Base-by-base conservation (phyloP, 768 basidiomycete species). In the Sporobolomyces roseus region DNA sequence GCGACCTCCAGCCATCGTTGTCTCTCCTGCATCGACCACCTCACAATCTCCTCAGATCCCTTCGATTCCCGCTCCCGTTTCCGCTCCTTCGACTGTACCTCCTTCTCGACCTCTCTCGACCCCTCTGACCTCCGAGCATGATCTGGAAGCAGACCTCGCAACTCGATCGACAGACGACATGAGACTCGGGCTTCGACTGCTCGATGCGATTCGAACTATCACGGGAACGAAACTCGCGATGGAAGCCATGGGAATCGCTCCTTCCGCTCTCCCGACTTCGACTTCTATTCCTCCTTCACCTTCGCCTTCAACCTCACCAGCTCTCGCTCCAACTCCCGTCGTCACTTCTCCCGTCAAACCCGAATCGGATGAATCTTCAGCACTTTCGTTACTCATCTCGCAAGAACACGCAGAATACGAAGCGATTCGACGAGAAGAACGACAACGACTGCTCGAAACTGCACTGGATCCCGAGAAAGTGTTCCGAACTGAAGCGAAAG, bases 391-490 rank as follows among this genome's bases (percentile, higher is more conserved):
- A 19, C 43, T 60, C 43, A 60, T 60, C 45, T 60, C 58, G 45
- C 58, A 60, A 21, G 58, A 60, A 33, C 27, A 60, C 45, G 58
- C 58, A 8, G 58, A 60, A 48, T 38, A 60, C 58, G 58, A 48
- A 48, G 58, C 58, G 4, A 32, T 33, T 9, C 14, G 58, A 9
- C 10, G 58, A 10, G 58, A 60, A 33, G 58, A 60, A 33, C 58
- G 58, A 7, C 45, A 60, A 19, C 48, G 58, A 23, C 23, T 60
- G 17, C 36, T 46, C 29, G 3, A 27, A 45, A 60, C 58, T 32
- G 43, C 43, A 2, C 58, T 60, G 30, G 58, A 60, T 23, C 58
- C 58, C 1, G 8, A n/a, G 13, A 60, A 60, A n/a, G 58, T 48
- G 2, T 60, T 60, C 45, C 43, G 58, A 33, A 45, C 58, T 3